Conservation (phyloP, 805 yeast species). For the Ogataea henricii region DNA sequence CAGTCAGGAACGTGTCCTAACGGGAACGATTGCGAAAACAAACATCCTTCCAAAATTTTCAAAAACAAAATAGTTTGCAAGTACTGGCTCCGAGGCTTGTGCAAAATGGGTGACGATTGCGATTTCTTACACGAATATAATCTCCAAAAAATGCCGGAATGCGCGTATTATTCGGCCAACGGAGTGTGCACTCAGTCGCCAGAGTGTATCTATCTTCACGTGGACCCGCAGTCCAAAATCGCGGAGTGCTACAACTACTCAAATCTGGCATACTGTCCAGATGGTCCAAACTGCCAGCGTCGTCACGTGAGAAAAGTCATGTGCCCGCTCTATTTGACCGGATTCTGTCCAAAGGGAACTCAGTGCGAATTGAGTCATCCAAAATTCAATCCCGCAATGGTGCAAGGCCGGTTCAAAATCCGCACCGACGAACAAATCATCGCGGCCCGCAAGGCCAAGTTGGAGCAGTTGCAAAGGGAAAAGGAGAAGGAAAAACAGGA, state of each 20-base stretch:
- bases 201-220: conserved; percentile 90
- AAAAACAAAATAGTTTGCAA: conserved; percentile 88
- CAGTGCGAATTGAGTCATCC: conserved; percentile 85
- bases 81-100: conserved; percentile 96
- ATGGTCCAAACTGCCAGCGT: conserved; percentile 82
- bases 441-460: conserved; percentile 27
- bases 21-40: conserved; percentile 83
- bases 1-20: conserved; percentile 71
- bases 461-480: conserved; percentile 26
- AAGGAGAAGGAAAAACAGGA: conserved; percentile 16
- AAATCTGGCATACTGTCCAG: conserved; percentile 88
- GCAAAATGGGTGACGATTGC: conserved; percentile 95
- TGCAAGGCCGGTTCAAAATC: conserved; percentile 48
- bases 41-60: conserved; percentile 66
- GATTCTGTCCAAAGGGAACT: conserved; percentile 91
- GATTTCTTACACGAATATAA: conserved; percentile 96
- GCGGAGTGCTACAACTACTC: conserved; percentile 80
- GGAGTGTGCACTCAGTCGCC: conserved; percentile 91
- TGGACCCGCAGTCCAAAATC: conserved; percentile 85
- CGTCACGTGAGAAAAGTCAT: conserved; percentile 75
- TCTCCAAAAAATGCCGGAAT: conserved; percentile 93
- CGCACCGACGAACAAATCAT: conserved; percentile 43
- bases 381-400: conserved; percentile 51
- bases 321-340: conserved; percentile 81
- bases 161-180: conserved; percentile 79